Evolutionary conservation across 805 yeast genomes (phyloP), one percentile per base, ranked within the genome.

Genomic region (Cephaloascus fragrans): DNA sequence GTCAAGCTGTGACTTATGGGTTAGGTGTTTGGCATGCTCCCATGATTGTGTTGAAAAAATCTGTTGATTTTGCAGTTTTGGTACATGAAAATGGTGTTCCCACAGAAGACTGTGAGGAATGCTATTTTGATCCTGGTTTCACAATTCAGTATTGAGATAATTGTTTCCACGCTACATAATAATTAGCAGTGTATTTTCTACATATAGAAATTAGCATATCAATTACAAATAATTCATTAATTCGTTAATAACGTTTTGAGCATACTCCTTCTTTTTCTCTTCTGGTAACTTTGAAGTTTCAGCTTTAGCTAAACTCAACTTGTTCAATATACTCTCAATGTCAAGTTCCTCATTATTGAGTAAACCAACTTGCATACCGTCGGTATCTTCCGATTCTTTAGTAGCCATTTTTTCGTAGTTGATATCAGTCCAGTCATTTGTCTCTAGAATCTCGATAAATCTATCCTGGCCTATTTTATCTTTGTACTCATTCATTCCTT

Each of bases 1-100:
- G 84, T 54, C 96, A 88, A 52, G 84, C 95, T 0, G 87, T 89
- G 3, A 89, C 96, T 0, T 88, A 88, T 55, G 94, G 88, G 0
- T 75, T 72, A 10, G 86, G 83, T 1, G 75, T 81, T 3, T 89
- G 97, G 97, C 97, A 89, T 55, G 95, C 97, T 0, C 97, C 97
- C 3, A 89, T 89, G 97, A 81, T 90, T 18, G 90, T 86, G 2
- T 56, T 87, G 8, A 81, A 79, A 26, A 76, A 73, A 19, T 62
- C 64, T 3, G 61, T 80, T 12, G 96, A 90, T 52, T 90, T 89
- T 61, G 89, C 86, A 2, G 97, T 90, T n/a, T 62, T 88, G 39
- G 80, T 86, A 26, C 83, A 83, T 53, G 97, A 89, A 50, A 85
- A 84, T 46, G 90, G 86, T 1, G 79, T 83, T 4, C 67, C 79